A percentile compares a stretch with the other conserved stretches of the same genome.
phyloP scores from a whole-genome alignment of 208 protist species.

The Crithidia acanthocephali region DNA sequence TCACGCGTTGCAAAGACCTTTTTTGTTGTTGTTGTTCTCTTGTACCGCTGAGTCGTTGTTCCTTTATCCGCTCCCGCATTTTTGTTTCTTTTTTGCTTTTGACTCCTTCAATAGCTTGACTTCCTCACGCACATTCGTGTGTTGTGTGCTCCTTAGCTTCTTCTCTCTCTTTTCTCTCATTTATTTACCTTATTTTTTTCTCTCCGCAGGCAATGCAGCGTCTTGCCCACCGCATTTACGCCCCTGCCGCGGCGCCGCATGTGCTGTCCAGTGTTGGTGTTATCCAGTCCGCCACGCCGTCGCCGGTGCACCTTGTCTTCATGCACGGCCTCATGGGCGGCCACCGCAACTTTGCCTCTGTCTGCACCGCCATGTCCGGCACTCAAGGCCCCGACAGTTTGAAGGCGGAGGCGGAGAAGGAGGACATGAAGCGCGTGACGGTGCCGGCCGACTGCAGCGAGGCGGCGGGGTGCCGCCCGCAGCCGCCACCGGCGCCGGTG shows the following conservation, averaged over 20 bases:
- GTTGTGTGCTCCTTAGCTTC: too few relatives aligned
- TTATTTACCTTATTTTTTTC: too few relatives aligned
- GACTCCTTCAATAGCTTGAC: too few relatives aligned
- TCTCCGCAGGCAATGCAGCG: slow-evolving; percentile 10
- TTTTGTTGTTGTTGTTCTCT: too few relatives aligned
- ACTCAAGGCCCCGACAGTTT: slow-evolving; percentile 27
- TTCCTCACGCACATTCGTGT: too few relatives aligned
- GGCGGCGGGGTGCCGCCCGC: slow-evolving; percentile 6
- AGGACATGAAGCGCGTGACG: slow-evolving; percentile 19
- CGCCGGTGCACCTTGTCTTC: slow-evolving; percentile 47
- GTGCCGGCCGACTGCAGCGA: slow-evolving; percentile 6
- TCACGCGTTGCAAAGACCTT: too few relatives aligned
- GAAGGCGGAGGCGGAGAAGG: slow-evolving; percentile 24
- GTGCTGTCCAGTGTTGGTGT: slow-evolving; percentile 19
- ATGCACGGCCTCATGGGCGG: slow-evolving; percentile 53
- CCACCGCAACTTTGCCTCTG: slow-evolving; percentile 43
- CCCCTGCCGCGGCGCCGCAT: slow-evolving; percentile 10
- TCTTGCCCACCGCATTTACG: slow-evolving; percentile 25
- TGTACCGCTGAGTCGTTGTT: too few relatives aligned
- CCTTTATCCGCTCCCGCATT: too few relatives aligned
- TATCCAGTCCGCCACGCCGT: slow-evolving; percentile 22
- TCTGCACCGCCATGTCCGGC: slow-evolving; percentile 41
- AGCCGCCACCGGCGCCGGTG: background rate
- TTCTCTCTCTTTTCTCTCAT: too few relatives aligned
- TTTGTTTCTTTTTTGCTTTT: too few relatives aligned